phyloP scores from a whole-genome alignment of 1,284 basidiomycete genomes.

The Fomitopsis schrenkii region DNA sequence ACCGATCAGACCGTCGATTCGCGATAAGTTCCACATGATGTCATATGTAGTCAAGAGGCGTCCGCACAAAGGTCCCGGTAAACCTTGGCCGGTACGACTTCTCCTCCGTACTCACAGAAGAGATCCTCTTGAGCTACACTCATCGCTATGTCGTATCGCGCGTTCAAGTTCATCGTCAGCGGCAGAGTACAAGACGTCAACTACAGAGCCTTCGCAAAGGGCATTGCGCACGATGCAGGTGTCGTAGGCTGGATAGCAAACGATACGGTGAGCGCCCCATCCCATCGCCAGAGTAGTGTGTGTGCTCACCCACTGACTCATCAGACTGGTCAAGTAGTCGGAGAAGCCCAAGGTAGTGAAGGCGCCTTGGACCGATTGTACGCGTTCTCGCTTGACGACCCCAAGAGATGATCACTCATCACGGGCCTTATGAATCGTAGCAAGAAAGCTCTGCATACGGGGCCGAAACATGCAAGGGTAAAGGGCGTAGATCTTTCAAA shows the following conservation, averaged over 20 bases:
- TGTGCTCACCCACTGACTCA: neutral
- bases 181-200: conserved; percentile 27
- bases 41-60: neutral
- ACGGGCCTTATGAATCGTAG: conserved; percentile 6
- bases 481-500: conserved; percentile 18
- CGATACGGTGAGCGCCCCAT: conserved; percentile 16
- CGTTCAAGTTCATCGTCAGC: conserved; percentile 23
- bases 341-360: conserved; percentile 23
- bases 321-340: conserved; percentile 25
- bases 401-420: neutral
- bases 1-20: too few species aligned
- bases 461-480: conserved; percentile 21
- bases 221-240: conserved; percentile 19
- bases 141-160: conserved; percentile 17
- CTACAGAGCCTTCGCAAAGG: conserved; percentile 23
- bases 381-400: neutral
- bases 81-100: neutral
- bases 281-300: neutral
- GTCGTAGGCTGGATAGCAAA: conserved; percentile 30
- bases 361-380: conserved; percentile 21
- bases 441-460: conserved; percentile 18
- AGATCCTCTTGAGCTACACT: neutral
- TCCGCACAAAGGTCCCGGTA: neutral
- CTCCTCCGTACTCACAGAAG: neutral
- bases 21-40: neutral